Base-by-base conservation (phyloP, 1,284 basidiomycete genomes). In the Irpex sp. region DNA sequence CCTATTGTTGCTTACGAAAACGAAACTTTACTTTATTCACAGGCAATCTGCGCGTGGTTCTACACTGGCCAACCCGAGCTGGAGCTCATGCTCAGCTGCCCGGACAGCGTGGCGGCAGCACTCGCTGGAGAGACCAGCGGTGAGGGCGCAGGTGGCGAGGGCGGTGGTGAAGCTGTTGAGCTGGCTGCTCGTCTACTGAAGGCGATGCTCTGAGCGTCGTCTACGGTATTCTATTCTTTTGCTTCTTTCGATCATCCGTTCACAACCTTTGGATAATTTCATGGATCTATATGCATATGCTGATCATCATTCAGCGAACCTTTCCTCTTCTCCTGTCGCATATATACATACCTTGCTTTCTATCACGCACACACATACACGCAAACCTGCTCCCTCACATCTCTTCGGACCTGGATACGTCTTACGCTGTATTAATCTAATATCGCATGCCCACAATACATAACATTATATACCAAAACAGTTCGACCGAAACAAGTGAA, bases 21-120 rank as follows among this genome's bases (percentile, higher is more conserved):
- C 28, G 3, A 28, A 28, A 28, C 49, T 14, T 3, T 19, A 52
- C 16, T 52, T 14, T 56, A 16, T 61, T 57, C 7, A 35, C 60
- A 82, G 81, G 79, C 77, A 14, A 67, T 82, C 16, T 78, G 77
- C 51, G 77, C 82, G 7, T 86, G 83, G 83, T 85, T 80, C 72
- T 86, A 86, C 65, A 70, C 76, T 1, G 84, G 84, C 35, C 80
- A 84, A 65, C 67, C 70, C 8, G 75, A 78, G 36, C 71, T 79
- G 18, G 62, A 63, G 4, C 57, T 72, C 16, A 69, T 82, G 72
- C 66, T 72, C n/a, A 61, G 54, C 45, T 72, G 71, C 56, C 59
- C 51, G 14, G 64, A 56, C 16, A 63, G 64, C 54, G 67, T 70
- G 42, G 67, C 68, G 2, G 67, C 63, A 19, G 66, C 67, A 12